Base-by-base conservation (phyloP, 2,329 filamentous ascomycete genomes). In the Epichloe hybrida region DNA sequence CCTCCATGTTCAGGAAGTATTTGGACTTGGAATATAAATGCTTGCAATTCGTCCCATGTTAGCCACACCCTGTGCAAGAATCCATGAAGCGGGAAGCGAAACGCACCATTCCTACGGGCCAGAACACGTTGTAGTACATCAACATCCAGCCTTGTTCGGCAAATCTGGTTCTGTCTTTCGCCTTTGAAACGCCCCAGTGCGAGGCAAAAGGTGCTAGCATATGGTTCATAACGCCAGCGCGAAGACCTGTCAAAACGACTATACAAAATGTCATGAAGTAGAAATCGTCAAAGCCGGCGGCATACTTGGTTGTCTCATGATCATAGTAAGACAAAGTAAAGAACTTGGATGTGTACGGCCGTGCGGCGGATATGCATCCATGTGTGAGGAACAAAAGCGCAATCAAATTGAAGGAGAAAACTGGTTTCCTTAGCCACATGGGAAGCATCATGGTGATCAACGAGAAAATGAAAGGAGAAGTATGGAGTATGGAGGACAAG, bases 91-190 rank as follows among this genome's bases (percentile, higher is more conserved):
- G 23, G 13, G 13, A n/a, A 31, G 15, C 4, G 34, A 4, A 15
- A 69, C 83, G 59, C 74, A 94, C 87, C 74, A 93, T 76, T 58
- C 91, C 93, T 55, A 93, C 71, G 11, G 80, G 75, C 85, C 88
- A 96, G 64, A 89, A 90, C 51, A 83, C 70, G 45, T 72, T 72
- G 67, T 90, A 91, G 70, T 96, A 96, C 47, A 91, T 67, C 52
- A 93, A 70, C 63, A 95, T 74, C 87, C 90, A 97, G 44, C 83
- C 87, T 70, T 98, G 93, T 70, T 98, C 93, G 54, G 88, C 88
- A 68, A 97, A 94, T 53, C 91, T 79, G 45, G 86, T 80, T 51
- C 84, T 72, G 46, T 81, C 80, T 70, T 95, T 96, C 63, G 72
- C 74, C 62, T 83, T 85, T 58, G 77, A 75, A 59, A 96, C 78